Base-by-base conservation (phyloP, 495 filamentous ascomycete species). In the Talaromyces nanjingensis region DNA sequence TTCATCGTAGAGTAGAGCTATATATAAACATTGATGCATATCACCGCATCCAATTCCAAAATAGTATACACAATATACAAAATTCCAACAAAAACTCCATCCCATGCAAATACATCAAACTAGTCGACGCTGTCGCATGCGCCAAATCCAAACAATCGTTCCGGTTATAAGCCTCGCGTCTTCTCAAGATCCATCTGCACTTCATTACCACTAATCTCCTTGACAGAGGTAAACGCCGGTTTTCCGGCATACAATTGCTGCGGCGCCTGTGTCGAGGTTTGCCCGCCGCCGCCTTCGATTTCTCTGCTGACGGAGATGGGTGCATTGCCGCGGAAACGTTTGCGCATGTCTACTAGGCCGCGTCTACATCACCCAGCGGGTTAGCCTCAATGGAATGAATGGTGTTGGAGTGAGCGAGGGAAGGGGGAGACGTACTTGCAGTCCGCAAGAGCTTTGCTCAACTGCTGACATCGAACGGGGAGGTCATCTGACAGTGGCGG, bases 341-440 rank as follows among this genome's bases (percentile, higher is more conserved):
- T 98, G 71, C 96, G 89, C 96, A 98, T 98, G 77, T 98, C 94
- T 70, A 98, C 85, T 87, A 96, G 86, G 59, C 96, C 94, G 62
- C 93, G 89, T 70, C 81, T 84, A 6, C 52, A 25, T 2, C 4
- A 56, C 12, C 20, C 6, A 24, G 47, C 71, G 60, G 72, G 60
- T 33, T 18, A 31, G 25, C 27, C 27, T 12, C 20, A 11, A 18
- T 58, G 55, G 8, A 24, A 6, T 29, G 8, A 24, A 6, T 29
- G 16, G 12, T 29, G 24, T 16, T 11, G 25, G 18, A 0, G 11
- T 5, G 53, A 63, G 37, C 65, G 60, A 52, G 22, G 14, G 25
- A 18, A 31, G 39, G 22, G 27, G n/a, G 8, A 29, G 25, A 80
- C 79, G 71, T 66, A 83, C 81, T 96, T 96, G 86, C 94, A 98